Conservation (phyloP, 2,329 filamentous ascomycete genomes). For the Calonectria leucothoes region DNA sequence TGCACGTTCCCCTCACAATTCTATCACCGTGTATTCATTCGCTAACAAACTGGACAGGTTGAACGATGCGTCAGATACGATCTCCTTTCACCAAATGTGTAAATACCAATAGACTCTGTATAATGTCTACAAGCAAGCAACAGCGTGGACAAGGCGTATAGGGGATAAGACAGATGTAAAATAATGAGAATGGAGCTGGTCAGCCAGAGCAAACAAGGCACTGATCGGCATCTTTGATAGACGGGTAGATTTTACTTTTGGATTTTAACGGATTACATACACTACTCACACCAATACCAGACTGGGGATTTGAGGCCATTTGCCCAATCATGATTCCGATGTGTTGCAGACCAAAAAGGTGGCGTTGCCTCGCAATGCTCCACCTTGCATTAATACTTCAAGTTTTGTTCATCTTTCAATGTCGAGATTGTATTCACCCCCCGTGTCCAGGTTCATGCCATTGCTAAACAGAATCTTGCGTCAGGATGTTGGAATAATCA, state of each 20-base stretch:
- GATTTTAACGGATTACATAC: neutral
- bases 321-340: neutral
- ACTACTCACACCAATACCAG: neutral
- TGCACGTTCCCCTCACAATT: slow-evolving; percentile 53
- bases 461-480: too few species aligned
- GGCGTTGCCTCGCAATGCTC: neutral
- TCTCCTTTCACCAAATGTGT: slow-evolving; percentile 88
- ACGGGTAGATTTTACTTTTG: neutral
- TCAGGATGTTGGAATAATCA: too few species aligned
- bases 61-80: slow-evolving; percentile 94
- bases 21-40: neutral
- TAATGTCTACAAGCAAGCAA: slow-evolving; percentile 1
- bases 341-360: neutral
- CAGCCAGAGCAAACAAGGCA: neutral
- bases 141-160: slow-evolving; percentile 29
- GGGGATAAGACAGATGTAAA: neutral
- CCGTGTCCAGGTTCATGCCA: too few species aligned
- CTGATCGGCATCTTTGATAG: neutral
- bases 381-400: neutral
- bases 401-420: neutral
- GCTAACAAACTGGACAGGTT: slow-evolving; percentile 62
- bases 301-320: neutral
- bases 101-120: slow-evolving; percentile 36
- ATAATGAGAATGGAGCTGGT: neutral
- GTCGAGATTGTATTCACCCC: neutral